These are phyloP conservation scores for Epichloe bromicola DNA, from an alignment of 2,329 filamentous ascomycete genomes.

Conservation along the genomic window DNA sequence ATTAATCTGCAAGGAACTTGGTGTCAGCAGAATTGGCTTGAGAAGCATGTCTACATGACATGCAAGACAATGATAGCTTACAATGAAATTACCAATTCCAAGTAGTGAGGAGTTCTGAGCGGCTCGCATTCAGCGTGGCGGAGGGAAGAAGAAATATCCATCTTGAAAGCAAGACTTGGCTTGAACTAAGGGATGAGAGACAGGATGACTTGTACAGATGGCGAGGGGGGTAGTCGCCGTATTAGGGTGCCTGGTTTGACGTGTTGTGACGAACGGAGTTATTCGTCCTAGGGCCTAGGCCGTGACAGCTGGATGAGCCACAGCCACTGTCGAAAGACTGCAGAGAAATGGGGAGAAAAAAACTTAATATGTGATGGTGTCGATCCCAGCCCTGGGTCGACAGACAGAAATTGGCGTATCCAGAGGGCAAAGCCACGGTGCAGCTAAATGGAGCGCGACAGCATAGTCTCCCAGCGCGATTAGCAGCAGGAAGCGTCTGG, in stretches of 20 bases:
- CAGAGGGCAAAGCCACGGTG: not conserved
- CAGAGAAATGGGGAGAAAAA: not conserved
- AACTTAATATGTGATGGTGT: not conserved
- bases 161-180: not conserved
- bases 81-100: conserved; percentile 45
- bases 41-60: not conserved
- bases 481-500: not conserved
- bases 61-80: conserved; percentile 15
- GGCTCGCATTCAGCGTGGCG: conserved; percentile 28
- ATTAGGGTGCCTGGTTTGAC: not conserved
- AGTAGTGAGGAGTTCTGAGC: conserved; percentile 38
- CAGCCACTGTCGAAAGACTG: not conserved
- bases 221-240: not conserved
- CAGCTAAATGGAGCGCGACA: not conserved
- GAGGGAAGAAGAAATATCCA: not conserved
- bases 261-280: not conserved
- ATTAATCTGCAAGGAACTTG: conserved; percentile 42
- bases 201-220: not conserved
- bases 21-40: not conserved
- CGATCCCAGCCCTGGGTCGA: not conserved
- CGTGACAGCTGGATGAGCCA: not conserved
- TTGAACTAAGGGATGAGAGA: not conserved
- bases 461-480: conserved; percentile 2
- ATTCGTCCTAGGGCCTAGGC: not conserved
- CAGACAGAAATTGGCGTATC: not conserved